Evolutionary conservation across 495 filamentous ascomycete genomes (phyloP).

Genomic region (Neurospora pannonica): DNA sequence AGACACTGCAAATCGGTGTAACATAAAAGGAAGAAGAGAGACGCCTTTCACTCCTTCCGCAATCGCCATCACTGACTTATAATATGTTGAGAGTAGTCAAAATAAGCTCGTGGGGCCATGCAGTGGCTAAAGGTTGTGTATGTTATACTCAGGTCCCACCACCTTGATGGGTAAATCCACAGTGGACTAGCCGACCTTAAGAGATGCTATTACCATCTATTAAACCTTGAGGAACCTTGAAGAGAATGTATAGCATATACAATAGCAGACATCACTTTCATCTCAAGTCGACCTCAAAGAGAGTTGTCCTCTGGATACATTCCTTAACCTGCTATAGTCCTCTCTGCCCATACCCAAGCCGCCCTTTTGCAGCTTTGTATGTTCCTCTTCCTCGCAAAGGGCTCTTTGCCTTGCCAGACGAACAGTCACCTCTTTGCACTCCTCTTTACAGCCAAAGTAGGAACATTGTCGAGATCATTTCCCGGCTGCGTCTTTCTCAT

Average conservation of each 20-base stretch:
- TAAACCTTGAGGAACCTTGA: neutral
- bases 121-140: neutral
- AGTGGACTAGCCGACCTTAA: too few relatives aligned
- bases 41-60: neutral
- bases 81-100: neutral
- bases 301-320: neutral
- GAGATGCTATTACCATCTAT: too few relatives aligned
- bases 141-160: neutral
- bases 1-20: too few relatives aligned
- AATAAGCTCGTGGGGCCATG: neutral
- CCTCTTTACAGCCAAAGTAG: neutral
- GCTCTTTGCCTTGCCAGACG: neutral
- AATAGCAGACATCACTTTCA: neutral
- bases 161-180: neutral
- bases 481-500: neutral
- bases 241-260: neutral
- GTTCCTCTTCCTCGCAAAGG: neutral
- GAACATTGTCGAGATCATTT: neutral
- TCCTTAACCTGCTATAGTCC: neutral
- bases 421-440: rapidly evolving
- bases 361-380: neutral
- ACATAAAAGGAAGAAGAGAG: neutral
- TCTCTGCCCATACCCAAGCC: neutral
- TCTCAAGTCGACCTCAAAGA: neutral
- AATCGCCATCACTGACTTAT: neutral